A percentile compares a stretch with the other conserved stretches of the same genome.
These are phyloP conservation scores for Termitomyces sp. DNA, from an alignment of 768 basidiomycete genomes.

Conservation along the genomic window DNA sequence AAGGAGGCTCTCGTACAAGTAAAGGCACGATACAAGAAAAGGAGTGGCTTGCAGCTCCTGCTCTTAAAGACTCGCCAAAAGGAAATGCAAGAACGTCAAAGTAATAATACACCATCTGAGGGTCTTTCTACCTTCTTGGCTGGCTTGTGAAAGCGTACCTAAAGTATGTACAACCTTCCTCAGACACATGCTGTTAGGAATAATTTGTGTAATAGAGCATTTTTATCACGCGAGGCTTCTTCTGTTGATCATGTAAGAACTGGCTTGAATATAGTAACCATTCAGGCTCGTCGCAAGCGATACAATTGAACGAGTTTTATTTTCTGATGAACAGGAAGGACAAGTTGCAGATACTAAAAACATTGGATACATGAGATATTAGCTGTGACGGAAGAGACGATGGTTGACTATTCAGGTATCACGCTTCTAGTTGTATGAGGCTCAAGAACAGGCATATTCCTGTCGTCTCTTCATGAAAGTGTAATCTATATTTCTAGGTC, in stretches of 20 bases:
- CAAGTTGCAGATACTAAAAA: no score
- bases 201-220: neutral
- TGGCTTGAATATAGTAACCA: no score
- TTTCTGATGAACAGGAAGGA: no score
- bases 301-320: no score
- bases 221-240: neutral
- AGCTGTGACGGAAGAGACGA: no score
- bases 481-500: no score
- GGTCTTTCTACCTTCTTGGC: constrained; percentile 53
- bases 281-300: no score
- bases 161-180: neutral
- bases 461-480: no score
- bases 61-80: constrained; percentile 55
- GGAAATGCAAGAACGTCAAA: constrained; percentile 33
- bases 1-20: constrained; percentile 7
- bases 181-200: neutral
- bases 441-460: no score
- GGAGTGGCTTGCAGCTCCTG: constrained; percentile 54
- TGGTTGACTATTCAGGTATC: no score
- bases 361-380: no score
- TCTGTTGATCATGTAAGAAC: constrained; percentile 26
- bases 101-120: constrained; percentile 17
- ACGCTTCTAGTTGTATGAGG: no score
- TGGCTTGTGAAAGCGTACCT: constrained; percentile 21
- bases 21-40: constrained; percentile 46